Conservation (phyloP, 306 rosid species). For the Vigna radiata region DNA sequence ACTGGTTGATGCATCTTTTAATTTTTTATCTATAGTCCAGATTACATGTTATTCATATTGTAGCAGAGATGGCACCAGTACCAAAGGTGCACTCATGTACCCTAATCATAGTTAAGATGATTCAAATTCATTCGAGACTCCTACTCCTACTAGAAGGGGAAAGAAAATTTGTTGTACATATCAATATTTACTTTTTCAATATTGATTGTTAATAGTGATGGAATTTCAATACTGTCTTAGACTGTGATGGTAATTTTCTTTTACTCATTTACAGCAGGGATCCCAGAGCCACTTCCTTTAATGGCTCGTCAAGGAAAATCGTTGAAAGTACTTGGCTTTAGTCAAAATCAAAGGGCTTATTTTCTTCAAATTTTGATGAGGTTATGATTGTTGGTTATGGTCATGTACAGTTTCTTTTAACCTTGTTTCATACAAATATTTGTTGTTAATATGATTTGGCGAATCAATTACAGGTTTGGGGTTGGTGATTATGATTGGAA, state of each 20-base stretch:
- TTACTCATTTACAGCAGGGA: constrained; percentile 64
- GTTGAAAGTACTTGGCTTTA: constrained; percentile 93
- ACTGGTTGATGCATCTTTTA: no score
- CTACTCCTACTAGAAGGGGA: no score
- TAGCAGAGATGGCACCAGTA: no score
- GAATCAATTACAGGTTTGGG: constrained; percentile 77
- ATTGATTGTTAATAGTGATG: no score
- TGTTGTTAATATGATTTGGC: constrained; percentile 42
- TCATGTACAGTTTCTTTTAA: constrained; percentile 37
- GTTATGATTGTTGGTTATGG: constrained; percentile 47
- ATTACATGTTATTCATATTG: no score
- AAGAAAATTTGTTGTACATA: no score
- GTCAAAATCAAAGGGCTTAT: constrained; percentile 86
- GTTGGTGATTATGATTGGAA: no score
- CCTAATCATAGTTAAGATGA: constrained; percentile 86
- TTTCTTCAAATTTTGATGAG: constrained; percentile 96
- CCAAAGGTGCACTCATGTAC: no score
- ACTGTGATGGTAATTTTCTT: constrained; percentile 30
- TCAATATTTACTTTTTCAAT: no score
- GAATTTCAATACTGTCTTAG: no score
- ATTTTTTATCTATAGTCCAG: no score
- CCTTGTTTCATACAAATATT: constrained; percentile 38
- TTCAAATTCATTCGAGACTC: constrained; percentile 65
- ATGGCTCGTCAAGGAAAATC: constrained; percentile 97
- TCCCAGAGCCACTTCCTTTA: constrained; percentile 73